Conservation (phyloP, 2,329 filamentous ascomycete species). For the Dactylellina drechsleri region DNA sequence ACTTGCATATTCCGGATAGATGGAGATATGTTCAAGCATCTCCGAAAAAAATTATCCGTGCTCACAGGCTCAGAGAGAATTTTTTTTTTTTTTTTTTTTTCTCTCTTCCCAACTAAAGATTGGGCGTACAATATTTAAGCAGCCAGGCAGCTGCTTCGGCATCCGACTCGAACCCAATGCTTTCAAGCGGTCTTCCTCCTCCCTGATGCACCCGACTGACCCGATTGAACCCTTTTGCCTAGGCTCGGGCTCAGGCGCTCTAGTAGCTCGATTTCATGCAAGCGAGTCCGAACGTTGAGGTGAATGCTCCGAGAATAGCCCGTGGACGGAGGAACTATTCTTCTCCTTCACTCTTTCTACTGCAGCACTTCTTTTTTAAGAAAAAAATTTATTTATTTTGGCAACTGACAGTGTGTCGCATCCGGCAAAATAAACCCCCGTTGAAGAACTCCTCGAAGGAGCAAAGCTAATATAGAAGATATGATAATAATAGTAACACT, state of each 20-base stretch:
- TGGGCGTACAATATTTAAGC: too few relatives aligned
- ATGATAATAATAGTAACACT: too few relatives aligned
- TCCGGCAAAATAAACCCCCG: conserved; percentile 5
- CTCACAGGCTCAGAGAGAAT: background rate
- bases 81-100: background rate
- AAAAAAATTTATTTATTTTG: background rate
- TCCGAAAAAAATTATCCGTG: too few relatives aligned
- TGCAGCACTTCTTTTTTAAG: too few relatives aligned
- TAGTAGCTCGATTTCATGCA: background rate
- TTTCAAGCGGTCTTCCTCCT: background rate
- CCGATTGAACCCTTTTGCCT: background rate
- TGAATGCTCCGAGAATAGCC: conserved; percentile 22
- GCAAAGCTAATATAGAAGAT: background rate
- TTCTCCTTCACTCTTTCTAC: too few relatives aligned
- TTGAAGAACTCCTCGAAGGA: conserved; percentile 3
- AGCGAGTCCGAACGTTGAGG: too few relatives aligned
- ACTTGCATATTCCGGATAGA: too few relatives aligned
- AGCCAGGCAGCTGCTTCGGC: conserved; percentile 7
- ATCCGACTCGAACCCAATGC: background rate
- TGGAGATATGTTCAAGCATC: too few relatives aligned
- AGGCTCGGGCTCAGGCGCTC: background rate
- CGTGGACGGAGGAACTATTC: conserved; percentile 3
- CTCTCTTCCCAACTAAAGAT: background rate
- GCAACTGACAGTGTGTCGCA: background rate
- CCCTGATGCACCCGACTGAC: conserved; percentile 6